These are phyloP conservation scores for Suillus placidus DNA, from an alignment of 768 basidiomycete species.

Conservation along the genomic window DNA sequence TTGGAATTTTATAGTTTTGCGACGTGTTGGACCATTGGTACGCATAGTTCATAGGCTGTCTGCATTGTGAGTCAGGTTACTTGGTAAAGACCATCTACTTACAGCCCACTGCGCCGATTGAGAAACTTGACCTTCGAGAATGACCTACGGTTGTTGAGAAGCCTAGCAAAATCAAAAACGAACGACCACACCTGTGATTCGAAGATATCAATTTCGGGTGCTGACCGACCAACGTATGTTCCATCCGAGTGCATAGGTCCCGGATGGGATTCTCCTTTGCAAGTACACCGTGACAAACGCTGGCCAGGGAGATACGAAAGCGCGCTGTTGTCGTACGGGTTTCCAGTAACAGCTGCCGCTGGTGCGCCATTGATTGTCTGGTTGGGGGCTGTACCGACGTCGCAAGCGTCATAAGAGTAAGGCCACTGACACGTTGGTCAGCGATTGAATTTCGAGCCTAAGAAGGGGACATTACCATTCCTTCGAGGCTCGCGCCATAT, in stretches of 20 bases:
- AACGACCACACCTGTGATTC: constrained; percentile 66
- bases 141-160: constrained; percentile 31
- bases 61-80: constrained; percentile 8
- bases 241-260: constrained; percentile 82
- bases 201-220: constrained; percentile 91
- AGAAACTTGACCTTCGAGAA: constrained; percentile 63
- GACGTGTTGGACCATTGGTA: constrained; percentile 73
- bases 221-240: constrained; percentile 75
- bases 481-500: constrained; percentile 85
- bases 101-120: constrained; percentile 86
- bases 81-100: constrained; percentile 30
- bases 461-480: constrained; percentile 53
- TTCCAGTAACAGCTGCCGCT: constrained; percentile 61
- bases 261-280: constrained; percentile 82
- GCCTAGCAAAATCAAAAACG: background rate
- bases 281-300: constrained; percentile 86
- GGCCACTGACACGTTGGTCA: constrained; percentile 57
- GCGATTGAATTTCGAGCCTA: constrained; percentile 5
- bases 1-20: constrained; percentile 56
- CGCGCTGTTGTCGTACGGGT: constrained; percentile 48
- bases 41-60: constrained; percentile 72
- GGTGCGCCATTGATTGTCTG: constrained; percentile 76
- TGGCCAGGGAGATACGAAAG: constrained; percentile 90
- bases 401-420: constrained; percentile 83
- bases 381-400: constrained; percentile 90